Base-by-base conservation (phyloP, 352 stramenopile species). In the Phytophthora agathidicida region DNA sequence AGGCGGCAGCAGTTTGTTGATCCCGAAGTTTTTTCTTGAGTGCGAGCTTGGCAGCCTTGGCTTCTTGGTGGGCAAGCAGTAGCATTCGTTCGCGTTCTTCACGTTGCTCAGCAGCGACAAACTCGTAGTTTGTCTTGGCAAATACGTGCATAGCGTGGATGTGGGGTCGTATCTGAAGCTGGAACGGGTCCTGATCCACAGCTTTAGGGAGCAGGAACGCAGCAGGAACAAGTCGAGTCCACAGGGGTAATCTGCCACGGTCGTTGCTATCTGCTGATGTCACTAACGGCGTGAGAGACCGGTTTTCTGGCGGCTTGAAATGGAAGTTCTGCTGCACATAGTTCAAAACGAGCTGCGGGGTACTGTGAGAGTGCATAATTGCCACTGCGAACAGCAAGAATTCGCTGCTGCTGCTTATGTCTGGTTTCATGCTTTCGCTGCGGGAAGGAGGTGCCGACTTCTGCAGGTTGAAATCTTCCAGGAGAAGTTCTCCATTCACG, bases 261-360 rank as follows among this genome's bases (percentile, higher is more conserved):
- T 75, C 60, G 33, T 48, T 60, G 36, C 10, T 54, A 10, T 65
- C 58, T 11, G 19, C 19, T 17, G 58, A 59, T 53, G 52, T 65
- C 22, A 60, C 26, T 42, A 60, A 17, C 16, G 49, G 43, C 4
- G 13, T 32, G 4, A 48, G 39, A 17, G 57, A 24, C 5, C 23
- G 57, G 28, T 56, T 58, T 43, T 79, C 70, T n/a, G 68, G 45
- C 8, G 70, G 65, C 16, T 76, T 68, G 32, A 90, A 68, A 49
- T 71, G 66, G 44, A 92, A 92, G 37, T 94, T 94, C 31, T 92
- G 80, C 48, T 78, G 60, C 23, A 94, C 49, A 38, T 91, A 92
- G 43, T 91, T 77, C 6, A 62, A 42, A 19, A 94, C 46, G 32
- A 94, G 74, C 38, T 75, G 65, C 5, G 82, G 77, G 0, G 85